Base-by-base conservation (phyloP, 805 yeast genomes). In the Candida dendrica region DNA sequence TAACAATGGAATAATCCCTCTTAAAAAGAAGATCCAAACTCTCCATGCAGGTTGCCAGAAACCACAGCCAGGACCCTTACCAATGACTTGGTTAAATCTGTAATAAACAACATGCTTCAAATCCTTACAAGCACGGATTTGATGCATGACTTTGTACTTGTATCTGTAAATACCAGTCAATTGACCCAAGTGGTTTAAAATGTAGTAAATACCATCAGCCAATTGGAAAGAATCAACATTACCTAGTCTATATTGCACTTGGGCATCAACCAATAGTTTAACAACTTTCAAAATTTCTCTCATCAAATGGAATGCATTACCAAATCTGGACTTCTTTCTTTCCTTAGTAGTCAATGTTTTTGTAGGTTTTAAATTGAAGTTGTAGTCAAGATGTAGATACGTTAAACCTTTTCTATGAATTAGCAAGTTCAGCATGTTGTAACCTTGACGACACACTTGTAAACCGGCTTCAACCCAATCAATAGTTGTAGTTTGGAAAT, bases 21-120 rank as follows among this genome's bases (percentile, higher is more conserved):
- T 72, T 65, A 93, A 63, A 61, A 91, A 91, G 41, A 80, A 84
- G 2, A 93, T 68, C 99, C 98, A 93, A 1, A 90, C 91, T 51
- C 96, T 69, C 98, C 98, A 93, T 1, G 96, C 86, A 0, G 98
- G 98, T 57, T 93, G 98, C 99, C 99, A 93, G 60, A 93, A 85
- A 1, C 99, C 99, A 66, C 95, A 86, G 0, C 98, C 98, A 1
- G 98, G 98, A 2, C 98, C 98, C 57, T 91, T 93, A 0, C 97
- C 97, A 20, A 93, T 84, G n/a, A 77, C 68, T 31, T 72, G 70
- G 56, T 93, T 93, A 66, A 93, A 93, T 47, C 83, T 71, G 48
- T 86, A 74, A 57, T 93, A 93, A 1, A 93, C 83, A 6, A 91
- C 81, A 59, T 93, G 98, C 62, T 93, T 93, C 53, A 93, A 65